These are phyloP conservation scores for Coemansia sp. DNA, from an alignment of 192 early-diverging fungal species.

Conservation along the genomic window DNA sequence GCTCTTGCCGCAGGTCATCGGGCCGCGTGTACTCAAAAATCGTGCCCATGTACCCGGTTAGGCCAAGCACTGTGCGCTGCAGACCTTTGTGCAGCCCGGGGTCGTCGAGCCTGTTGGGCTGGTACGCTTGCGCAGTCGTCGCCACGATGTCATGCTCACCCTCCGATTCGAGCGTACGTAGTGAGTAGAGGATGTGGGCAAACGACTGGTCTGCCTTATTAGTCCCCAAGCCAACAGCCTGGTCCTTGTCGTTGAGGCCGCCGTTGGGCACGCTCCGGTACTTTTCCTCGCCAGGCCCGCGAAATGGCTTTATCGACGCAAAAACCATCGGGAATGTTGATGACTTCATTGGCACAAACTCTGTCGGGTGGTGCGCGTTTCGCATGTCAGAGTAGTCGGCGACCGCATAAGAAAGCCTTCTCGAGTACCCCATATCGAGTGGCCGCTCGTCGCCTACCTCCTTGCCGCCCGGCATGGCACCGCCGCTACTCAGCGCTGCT, in stretches of 20 bases:
- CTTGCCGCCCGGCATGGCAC: not conserved
- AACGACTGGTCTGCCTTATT: constrained; percentile 39
- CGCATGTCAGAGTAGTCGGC: constrained; percentile 16
- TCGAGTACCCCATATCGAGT: constrained; percentile 4
- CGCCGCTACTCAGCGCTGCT: not conserved
- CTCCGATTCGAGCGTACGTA: constrained; percentile 27
- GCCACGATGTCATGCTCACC: constrained; percentile 18
- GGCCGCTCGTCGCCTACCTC: not conserved
- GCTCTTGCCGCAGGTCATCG: constrained; percentile 84
- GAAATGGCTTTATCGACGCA: constrained; percentile 50
- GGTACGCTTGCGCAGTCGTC: constrained; percentile 54
- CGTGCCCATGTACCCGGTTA: constrained; percentile 86
- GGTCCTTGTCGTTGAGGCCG: not conserved
- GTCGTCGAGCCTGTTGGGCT: constrained; percentile 88
- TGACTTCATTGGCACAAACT: constrained; percentile 28
- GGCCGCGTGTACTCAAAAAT: constrained; percentile 81
- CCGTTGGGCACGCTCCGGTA: not conserved
- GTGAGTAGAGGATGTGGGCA: constrained; percentile 41
- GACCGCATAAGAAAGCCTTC: constrained; percentile 13
- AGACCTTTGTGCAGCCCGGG: constrained; percentile 82
- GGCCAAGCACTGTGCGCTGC: constrained; percentile 74
- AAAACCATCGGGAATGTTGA: constrained; percentile 39
- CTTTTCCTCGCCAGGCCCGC: constrained; percentile 35
- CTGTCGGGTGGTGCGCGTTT: constrained; percentile 8
- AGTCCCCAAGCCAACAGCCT: not conserved